Evolutionary conservation across 768 basidiomycete species (phyloP).

Genomic region (Roridomyces roridus): DNA sequence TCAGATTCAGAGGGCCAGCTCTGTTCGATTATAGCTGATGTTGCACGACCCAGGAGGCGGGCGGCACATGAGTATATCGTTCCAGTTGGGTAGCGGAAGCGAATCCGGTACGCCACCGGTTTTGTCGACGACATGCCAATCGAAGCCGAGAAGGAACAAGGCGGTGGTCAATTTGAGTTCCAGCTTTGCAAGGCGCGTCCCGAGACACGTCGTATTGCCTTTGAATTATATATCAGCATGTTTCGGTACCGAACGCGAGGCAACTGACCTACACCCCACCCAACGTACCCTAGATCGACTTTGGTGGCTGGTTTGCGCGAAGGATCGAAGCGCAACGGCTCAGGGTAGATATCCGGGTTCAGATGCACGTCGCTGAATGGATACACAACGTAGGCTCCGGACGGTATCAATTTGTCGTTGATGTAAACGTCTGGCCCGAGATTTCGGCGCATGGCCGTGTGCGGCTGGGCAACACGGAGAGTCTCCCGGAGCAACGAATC

Average conservation of each 20-base stretch:
- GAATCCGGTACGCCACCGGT: constrained; percentile 49
- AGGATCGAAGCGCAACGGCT: constrained; percentile 83
- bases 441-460: constrained; percentile 82
- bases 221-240: constrained; percentile 19
- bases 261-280: constrained; percentile 80
- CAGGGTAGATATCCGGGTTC: constrained; percentile 70
- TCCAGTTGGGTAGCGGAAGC: constrained; percentile 76
- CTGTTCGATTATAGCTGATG: constrained; percentile 47
- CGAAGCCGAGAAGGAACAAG: constrained; percentile 70
- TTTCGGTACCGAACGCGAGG: constrained; percentile 17
- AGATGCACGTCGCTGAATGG: constrained; percentile 84
- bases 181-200: constrained; percentile 75
- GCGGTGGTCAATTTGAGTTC: constrained; percentile 76
- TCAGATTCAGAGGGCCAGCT: constrained; percentile 11
- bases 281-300: constrained; percentile 66
- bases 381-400: constrained; percentile 78
- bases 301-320: constrained; percentile 50
- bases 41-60: constrained; percentile 62
- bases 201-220: constrained; percentile 77
- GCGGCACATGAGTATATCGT: constrained; percentile 73
- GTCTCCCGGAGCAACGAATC: constrained; percentile 81
- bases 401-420: constrained; percentile 71
- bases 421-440: constrained; percentile 75
- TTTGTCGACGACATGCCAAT: constrained; percentile 61
- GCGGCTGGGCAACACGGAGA: constrained; percentile 78